Evolutionary conservation across 129 eudicot species (phyloP).

Genomic region (Artemisia argyi): DNA sequence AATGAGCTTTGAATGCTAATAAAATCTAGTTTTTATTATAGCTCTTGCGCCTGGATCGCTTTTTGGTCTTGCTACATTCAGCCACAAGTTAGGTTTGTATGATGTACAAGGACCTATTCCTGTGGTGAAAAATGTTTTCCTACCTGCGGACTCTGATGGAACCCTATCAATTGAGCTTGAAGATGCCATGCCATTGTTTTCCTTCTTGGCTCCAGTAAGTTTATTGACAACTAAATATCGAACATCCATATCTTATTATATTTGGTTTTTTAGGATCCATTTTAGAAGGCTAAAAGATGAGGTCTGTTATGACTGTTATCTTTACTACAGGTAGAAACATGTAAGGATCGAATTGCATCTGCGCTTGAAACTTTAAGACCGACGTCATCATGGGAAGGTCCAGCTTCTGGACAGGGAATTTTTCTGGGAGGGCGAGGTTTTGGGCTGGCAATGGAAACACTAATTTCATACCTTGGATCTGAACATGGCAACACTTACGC

Average conservation of each 20-base stretch:
- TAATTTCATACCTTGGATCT: conserved; percentile 82
- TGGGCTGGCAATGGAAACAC: conserved; percentile 95
- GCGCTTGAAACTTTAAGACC: conserved; percentile 94
- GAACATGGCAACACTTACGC: conserved; percentile 95
- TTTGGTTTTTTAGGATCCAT: conserved; percentile 3
- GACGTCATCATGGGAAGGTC: conserved; percentile 90
- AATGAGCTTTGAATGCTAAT: conserved; percentile 1
- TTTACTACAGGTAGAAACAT: conserved; percentile 81
- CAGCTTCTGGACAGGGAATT: conserved; percentile 76
- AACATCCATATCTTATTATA: not conserved
- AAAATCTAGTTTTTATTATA: conserved; percentile 31
- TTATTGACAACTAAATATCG: not conserved
- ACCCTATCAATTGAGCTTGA: conserved; percentile 73
- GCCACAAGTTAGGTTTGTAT: conserved; percentile 93
- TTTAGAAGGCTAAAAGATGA: conserved; percentile 8
- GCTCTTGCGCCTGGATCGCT: conserved; percentile 97
- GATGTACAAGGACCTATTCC: conserved; percentile 99
- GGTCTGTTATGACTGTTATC: conserved; percentile 7
- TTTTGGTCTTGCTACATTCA: conserved; percentile 94
- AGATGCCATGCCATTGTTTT: conserved; percentile 93
- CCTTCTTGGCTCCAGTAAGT: conserved; percentile 97
- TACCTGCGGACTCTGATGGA: conserved; percentile 68
- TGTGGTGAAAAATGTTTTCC: conserved; percentile 88
- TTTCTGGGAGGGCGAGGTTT: conserved; percentile 90
- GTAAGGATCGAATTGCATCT: conserved; percentile 89